These are phyloP conservation scores for Ophiocordyceps camponoti-leonardi DNA, from an alignment of 2,329 filamentous ascomycete genomes.

Conservation along the genomic window DNA sequence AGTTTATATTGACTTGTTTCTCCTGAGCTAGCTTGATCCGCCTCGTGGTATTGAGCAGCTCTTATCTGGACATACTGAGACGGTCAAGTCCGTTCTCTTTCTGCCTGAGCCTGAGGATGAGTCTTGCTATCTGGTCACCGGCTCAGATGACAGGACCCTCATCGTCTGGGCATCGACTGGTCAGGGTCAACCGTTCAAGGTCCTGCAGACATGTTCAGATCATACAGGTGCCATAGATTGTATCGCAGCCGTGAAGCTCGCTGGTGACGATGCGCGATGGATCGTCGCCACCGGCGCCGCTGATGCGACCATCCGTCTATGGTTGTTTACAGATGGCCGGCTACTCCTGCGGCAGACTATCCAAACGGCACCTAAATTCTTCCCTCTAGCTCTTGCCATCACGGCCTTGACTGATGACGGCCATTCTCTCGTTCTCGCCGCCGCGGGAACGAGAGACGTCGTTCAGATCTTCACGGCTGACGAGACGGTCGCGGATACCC, in stretches of 20 bases:
- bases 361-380: slow-evolving; percentile 57
- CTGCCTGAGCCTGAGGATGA: slow-evolving; percentile 33
- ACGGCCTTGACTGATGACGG: slow-evolving; percentile 34
- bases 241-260: slow-evolving; percentile 26
- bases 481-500: slow-evolving; percentile 11
- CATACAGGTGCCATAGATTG: slow-evolving; percentile 67
- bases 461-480: slow-evolving; percentile 63
- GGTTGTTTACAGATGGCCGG: slow-evolving; percentile 40
- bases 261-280: slow-evolving; percentile 13
- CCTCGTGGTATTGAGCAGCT: slow-evolving; percentile 45
- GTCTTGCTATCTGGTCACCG: slow-evolving; percentile 50
- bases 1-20: background rate
- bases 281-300: slow-evolving; percentile 65
- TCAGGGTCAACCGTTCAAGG: slow-evolving; percentile 13
- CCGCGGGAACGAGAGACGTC: slow-evolving; percentile 69
- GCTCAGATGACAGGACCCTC: slow-evolving; percentile 64
- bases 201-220: slow-evolving; percentile 35
- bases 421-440: slow-evolving; percentile 50
- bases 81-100: slow-evolving; percentile 73
- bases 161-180: slow-evolving; percentile 45
- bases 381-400: slow-evolving; percentile 64
- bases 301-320: slow-evolving; percentile 56
- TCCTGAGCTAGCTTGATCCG: slow-evolving; percentile 12
- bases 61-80: slow-evolving; percentile 59
- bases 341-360: slow-evolving; percentile 51